phyloP scores from a whole-genome alignment of 306 rosid species.

The Potentilla sterilis region DNA sequence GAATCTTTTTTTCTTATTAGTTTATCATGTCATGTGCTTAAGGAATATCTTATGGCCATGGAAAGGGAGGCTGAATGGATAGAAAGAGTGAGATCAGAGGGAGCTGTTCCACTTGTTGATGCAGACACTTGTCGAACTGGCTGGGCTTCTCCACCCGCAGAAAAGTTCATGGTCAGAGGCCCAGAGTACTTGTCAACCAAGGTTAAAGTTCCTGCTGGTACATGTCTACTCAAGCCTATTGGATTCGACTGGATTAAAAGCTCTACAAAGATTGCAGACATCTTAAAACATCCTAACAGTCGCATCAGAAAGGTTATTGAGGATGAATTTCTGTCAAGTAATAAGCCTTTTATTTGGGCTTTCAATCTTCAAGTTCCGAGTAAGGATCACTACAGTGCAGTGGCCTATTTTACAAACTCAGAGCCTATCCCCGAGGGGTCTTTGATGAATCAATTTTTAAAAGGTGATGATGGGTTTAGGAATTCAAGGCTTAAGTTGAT shows the following conservation, averaged over 20 bases:
- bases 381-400: conserved; percentile 71
- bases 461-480: conserved; percentile 64
- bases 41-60: conserved; percentile 45
- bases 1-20: neutral
- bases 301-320: conserved; percentile 59
- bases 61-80: conserved; percentile 56
- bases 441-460: conserved; percentile 66
- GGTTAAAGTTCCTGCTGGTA: conserved; percentile 72
- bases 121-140: conserved; percentile 58
- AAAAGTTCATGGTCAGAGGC: conserved; percentile 82
- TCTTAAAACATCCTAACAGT: conserved; percentile 55
- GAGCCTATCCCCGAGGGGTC: conserved; percentile 61
- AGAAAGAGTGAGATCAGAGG: conserved; percentile 61
- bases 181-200: conserved; percentile 73
- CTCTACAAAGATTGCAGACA: conserved; percentile 62
- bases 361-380: conserved; percentile 80
- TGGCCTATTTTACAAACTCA: conserved; percentile 57
- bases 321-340: conserved; percentile 50
- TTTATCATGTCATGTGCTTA: neutral
- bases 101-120: conserved; percentile 61
- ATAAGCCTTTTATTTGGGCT: conserved; percentile 86
- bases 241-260: conserved; percentile 95
- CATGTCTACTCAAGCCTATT: conserved; percentile 70
- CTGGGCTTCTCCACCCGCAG: conserved; percentile 81
- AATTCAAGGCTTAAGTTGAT: conserved; percentile 88